Evolutionary conservation across 345 rosid genomes (phyloP), one percentile per base, ranked within the genome.

Genomic region (Cardamine resedifolia): DNA sequence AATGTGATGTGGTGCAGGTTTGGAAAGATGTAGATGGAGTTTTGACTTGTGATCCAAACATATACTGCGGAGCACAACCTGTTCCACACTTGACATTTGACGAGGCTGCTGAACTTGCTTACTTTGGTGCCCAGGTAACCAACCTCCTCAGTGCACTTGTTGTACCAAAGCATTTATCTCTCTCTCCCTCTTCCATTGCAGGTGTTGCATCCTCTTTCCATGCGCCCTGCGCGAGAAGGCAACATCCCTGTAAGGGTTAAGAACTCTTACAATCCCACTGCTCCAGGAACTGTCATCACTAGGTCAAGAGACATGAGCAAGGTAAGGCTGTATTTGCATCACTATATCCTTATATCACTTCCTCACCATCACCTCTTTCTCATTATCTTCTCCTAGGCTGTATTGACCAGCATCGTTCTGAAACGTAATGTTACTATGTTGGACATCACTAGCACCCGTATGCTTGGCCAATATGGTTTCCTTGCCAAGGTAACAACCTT

Each of bases 1-100:
- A n/a, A n/a, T n/a, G n/a, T n/a, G n/a, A n/a, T n/a, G n/a, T n/a
- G n/a, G n/a, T 45, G 44, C 77, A 92, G 98, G 98, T 92, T 63
- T 92, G 98, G 98, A 92, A 92, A 82, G 98, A 92, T 83, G 98
- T 76, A 47, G 98, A 92, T 70, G 98, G 98, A 79, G 96, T 92
- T 71, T 79, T 92, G 70, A 92, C 96, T 44, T 92, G 98, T 52
- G 98, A 92, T 76, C 98, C 98, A 30, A 88, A 83, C 72, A 92
- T 92, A 64, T 78, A 83, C 79, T 58, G 78, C 30, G 68, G 7
- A 52, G 96, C 98, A 6, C 84, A 84, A 68, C 84, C 96, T 59
- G 95, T 92, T 47, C 95, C 95, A 10, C 78, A 71, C 78, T 81
- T 92, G 77, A 92, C 98, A 66, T 92, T 92, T 66, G 98, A 92